Evolutionary conservation across 495 filamentous ascomycete genomes (phyloP), one percentile per base, ranked within the genome.

Genomic region (Penicillium fimorum): DNA sequence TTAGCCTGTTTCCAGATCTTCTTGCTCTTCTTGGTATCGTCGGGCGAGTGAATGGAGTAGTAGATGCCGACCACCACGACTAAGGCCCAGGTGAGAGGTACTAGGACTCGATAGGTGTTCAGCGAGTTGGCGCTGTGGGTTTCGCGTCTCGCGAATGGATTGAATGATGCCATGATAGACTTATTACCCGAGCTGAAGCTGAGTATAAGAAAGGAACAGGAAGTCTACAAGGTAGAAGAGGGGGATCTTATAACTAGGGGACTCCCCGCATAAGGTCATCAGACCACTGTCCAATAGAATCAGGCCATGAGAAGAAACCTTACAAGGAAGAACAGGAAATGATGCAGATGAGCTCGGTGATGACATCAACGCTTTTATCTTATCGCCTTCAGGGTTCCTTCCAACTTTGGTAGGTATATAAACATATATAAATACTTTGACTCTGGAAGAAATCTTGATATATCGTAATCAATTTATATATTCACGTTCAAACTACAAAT

Each of bases 1-100:
- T 76, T 70, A 62, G 88, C 90, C 64, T 90, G 84, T 37, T 81
- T 79, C 87, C 87, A 91, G 59, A 91, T 87, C 44, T 69, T 71
- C 51, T 80, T 76, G 44, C 74, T 64, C 61, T 82, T 72, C 58
- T 78, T 71, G 43, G 79, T 82, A 64, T 89, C 86, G 32, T 79
- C 64, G 0, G 89, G 88, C 18, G 72, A 71, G 52, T 84, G 63
- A 68, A 86, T 61, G 37, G 82, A 82, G 64, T 93, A 92, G 72
- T 87, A 87, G 60, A 93, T 70, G 50, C 84, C 79, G 32, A 83
- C 75, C 50, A 89, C 64, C 46, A 93, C 71, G 13, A 87, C 78
- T 51, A 95, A 71, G 33, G 87, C 67, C 87, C 88, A 96, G 8
- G 87, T 83, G 35, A 92, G 49, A 17, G 84, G 72, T 6, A 88